These are phyloP conservation scores for Pseudopithomyces maydicus DNA, from an alignment of 2,329 filamentous ascomycete species.

Conservation along the genomic window DNA sequence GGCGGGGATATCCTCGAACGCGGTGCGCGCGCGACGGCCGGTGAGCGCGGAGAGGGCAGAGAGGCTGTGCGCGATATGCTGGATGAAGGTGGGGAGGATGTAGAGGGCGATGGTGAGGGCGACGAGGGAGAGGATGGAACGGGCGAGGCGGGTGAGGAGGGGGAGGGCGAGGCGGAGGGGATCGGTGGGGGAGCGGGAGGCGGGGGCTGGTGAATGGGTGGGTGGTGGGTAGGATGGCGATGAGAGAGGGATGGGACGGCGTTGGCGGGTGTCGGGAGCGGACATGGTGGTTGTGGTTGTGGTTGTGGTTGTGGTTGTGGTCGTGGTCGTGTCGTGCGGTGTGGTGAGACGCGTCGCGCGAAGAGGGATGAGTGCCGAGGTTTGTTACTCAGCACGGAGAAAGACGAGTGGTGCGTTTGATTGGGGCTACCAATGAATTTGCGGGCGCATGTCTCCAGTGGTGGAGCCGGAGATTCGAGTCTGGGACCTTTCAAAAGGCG, in stretches of 20 bases:
- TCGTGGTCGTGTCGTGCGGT: too few relatives aligned
- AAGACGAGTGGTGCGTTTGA: too few relatives aligned
- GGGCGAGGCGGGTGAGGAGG: slow-evolving; percentile 7
- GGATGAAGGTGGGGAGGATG: slow-evolving; percentile 18
- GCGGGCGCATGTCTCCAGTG: too few relatives aligned
- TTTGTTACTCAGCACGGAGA: too few relatives aligned
- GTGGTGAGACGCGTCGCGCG: too few relatives aligned
- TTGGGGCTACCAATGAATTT: too few relatives aligned
- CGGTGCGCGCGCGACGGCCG: slow-evolving; percentile 20
- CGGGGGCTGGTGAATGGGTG: not conserved
- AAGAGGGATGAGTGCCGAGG: too few relatives aligned
- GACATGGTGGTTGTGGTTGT: not conserved
- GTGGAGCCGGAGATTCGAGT: too few relatives aligned
- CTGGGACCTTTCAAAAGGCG: too few relatives aligned
- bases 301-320: not conserved
- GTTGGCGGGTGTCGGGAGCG: not conserved
- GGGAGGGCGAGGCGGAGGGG: not conserved
- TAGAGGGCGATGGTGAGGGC: slow-evolving; percentile 17
- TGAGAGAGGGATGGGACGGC: not conserved
- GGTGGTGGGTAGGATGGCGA: slow-evolving; percentile 1
- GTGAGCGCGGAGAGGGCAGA: slow-evolving; percentile 20
- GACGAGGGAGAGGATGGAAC: slow-evolving; percentile 18
- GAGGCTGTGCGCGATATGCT: slow-evolving; percentile 17
- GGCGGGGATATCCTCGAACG: slow-evolving; percentile 8
- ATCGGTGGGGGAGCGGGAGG: not conserved